Conservation (phyloP, 805 yeast species). For the Metschnikowia lochheadii region DNA sequence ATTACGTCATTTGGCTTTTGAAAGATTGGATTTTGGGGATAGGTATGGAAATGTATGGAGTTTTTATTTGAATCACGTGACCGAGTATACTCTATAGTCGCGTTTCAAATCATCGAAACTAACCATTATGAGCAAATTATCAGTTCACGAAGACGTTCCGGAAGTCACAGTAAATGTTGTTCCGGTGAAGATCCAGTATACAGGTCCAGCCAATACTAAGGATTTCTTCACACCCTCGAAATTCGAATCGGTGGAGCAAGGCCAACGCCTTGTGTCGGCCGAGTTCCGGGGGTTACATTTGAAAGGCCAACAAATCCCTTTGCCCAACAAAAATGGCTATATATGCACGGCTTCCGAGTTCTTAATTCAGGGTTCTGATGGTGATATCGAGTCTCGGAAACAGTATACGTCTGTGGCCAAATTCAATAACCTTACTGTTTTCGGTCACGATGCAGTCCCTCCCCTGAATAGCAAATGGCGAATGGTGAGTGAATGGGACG, state of each 20-base stretch:
- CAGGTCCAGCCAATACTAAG: constrained; percentile 13
- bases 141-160: constrained; percentile 6
- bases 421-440: constrained; percentile 10
- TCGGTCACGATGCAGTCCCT: constrained; percentile 16
- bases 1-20: too few relatives aligned
- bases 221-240: constrained; percentile 13
- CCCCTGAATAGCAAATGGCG: constrained; percentile 15
- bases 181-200: constrained; percentile 14
- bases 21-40: too few relatives aligned
- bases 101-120: not conserved
- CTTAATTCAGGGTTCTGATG: constrained; percentile 1
- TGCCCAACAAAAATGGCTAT: constrained; percentile 9
- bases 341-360: constrained; percentile 11
- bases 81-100: not conserved
- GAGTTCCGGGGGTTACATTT: constrained; percentile 17
- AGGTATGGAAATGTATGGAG: too few relatives aligned
- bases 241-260: not conserved
- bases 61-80: too few relatives aligned
- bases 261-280: constrained; percentile 6
- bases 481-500: constrained; percentile 14
- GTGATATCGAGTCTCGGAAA: constrained; percentile 5
- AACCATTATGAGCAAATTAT: not conserved
- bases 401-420: constrained; percentile 12
- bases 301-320: constrained; percentile 9
- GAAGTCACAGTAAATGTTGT: constrained; percentile 9